phyloP scores from a whole-genome alignment of 2,329 filamentous ascomycete genomes.

The Cordyceps militaris region DNA sequence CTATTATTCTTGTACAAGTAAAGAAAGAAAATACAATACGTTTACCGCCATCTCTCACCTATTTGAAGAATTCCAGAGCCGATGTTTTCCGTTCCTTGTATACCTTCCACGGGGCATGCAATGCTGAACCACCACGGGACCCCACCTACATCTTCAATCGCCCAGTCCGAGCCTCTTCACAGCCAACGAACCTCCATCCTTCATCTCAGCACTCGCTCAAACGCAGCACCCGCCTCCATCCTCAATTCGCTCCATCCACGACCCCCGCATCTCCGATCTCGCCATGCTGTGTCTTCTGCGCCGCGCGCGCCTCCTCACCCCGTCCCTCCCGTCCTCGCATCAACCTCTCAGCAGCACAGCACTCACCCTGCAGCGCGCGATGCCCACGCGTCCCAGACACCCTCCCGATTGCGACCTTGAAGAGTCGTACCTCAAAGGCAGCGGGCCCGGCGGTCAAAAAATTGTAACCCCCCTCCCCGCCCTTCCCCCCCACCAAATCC shows the following conservation, averaged over 20 bases:
- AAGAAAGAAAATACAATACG: too few species aligned
- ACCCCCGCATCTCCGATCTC: background rate
- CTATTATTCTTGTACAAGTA: too few species aligned
- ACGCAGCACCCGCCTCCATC: background rate
- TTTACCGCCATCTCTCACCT: too few species aligned
- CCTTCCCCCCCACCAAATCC: background rate
- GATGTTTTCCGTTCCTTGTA: too few species aligned
- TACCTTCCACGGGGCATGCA: too few species aligned
- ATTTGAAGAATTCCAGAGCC: too few species aligned
- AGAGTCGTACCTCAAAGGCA: constrained; percentile 83
- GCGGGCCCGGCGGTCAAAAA: constrained; percentile 90
- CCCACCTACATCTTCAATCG: background rate
- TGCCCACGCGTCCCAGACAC: constrained; percentile 68
- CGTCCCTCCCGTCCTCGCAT: background rate
- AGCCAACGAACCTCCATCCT: background rate
- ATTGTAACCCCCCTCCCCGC: constrained; percentile 49
- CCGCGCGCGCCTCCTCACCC: constrained; percentile 2
- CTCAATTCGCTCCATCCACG: background rate
- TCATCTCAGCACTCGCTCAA: background rate
- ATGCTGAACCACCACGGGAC: too few species aligned
- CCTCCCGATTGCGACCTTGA: constrained; percentile 73
- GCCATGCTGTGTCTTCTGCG: constrained; percentile 7
- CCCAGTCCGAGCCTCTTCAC: too few species aligned
- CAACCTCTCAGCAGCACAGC: constrained; percentile 20
- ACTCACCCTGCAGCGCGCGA: constrained; percentile 40